phyloP scores from a whole-genome alignment of 2,329 filamentous ascomycete genomes.

The Chaetomiaceae sp. region DNA sequence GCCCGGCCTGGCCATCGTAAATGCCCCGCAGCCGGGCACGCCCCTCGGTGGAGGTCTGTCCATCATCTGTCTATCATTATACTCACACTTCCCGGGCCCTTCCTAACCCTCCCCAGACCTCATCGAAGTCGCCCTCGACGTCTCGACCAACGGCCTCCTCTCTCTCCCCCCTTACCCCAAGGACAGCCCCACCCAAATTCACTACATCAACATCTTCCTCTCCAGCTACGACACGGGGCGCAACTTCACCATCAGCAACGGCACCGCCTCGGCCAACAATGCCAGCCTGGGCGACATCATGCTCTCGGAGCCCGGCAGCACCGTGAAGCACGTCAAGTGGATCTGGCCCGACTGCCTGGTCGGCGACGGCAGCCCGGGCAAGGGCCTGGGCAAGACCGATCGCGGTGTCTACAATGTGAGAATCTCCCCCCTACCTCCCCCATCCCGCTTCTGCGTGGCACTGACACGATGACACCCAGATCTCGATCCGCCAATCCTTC shows the following conservation, averaged over 20 bases:
- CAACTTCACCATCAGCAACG: constrained; percentile 62
- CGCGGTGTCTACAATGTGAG: constrained; percentile 60
- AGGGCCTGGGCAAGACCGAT: constrained; percentile 39
- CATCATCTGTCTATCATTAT: background rate
- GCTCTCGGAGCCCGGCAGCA: constrained; percentile 58
- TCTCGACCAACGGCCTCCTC: constrained; percentile 60
- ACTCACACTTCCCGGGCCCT: background rate
- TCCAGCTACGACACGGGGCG: constrained; percentile 57
- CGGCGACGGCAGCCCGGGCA: constrained; percentile 52
- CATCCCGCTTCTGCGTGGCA: background rate
- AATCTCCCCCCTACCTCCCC: background rate
- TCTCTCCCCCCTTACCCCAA: constrained; percentile 51
- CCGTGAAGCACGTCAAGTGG: constrained; percentile 71
- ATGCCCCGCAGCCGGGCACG: constrained; percentile 61
- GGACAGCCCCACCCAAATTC: constrained; percentile 52
- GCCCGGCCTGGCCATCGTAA: constrained; percentile 61
- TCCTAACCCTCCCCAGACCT: constrained; percentile 36
- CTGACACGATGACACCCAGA: constrained; percentile 34
- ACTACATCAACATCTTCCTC: constrained; percentile 63
- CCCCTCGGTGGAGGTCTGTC: constrained; percentile 57
- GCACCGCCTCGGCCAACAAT: constrained; percentile 46
- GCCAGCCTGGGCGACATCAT: constrained; percentile 59
- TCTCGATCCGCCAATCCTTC: constrained; percentile 68
- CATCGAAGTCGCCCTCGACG: constrained; percentile 62
- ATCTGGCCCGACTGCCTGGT: constrained; percentile 65